A percentile compares a stretch with the other conserved stretches of the same genome.
These are phyloP conservation scores for Exidia glandulosa DNA, from an alignment of 768 basidiomycete species.

Conservation along the genomic window DNA sequence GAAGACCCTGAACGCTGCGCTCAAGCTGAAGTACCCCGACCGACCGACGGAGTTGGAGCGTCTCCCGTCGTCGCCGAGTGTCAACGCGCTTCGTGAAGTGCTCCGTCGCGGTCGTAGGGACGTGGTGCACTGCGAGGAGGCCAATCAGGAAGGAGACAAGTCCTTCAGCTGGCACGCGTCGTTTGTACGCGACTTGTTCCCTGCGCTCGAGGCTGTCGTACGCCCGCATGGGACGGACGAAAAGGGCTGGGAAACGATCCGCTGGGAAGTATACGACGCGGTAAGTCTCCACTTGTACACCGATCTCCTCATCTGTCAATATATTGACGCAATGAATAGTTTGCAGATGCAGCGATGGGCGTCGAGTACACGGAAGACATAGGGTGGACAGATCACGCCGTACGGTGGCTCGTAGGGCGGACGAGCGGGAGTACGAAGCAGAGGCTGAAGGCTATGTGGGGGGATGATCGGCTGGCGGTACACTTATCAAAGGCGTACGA, in stretches of 20 bases:
- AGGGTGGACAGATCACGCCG: not conserved
- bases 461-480: too few species aligned
- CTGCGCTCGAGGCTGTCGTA: not conserved
- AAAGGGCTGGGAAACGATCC: not conserved
- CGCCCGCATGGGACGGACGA: not conserved
- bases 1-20: too few species aligned
- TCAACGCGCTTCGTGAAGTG: too few species aligned
- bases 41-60: too few species aligned
- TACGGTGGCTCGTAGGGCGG: not conserved
- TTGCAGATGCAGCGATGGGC: not conserved
- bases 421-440: not conserved
- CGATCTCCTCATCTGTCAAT: not conserved
- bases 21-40: too few species aligned
- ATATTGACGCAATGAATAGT: not conserved
- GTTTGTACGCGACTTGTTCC: not conserved
- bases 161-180: not conserved
- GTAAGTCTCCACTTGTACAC: not conserved
- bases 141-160: not conserved
- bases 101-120: too few species aligned
- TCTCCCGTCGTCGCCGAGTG: too few species aligned
- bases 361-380: not conserved
- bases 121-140: too few species aligned
- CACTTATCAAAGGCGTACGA: not conserved
- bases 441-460: not conserved
- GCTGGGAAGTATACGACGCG: not conserved